Base-by-base conservation (phyloP, 1,284 basidiomycete genomes). In the Tylopilus orsonianus region DNA sequence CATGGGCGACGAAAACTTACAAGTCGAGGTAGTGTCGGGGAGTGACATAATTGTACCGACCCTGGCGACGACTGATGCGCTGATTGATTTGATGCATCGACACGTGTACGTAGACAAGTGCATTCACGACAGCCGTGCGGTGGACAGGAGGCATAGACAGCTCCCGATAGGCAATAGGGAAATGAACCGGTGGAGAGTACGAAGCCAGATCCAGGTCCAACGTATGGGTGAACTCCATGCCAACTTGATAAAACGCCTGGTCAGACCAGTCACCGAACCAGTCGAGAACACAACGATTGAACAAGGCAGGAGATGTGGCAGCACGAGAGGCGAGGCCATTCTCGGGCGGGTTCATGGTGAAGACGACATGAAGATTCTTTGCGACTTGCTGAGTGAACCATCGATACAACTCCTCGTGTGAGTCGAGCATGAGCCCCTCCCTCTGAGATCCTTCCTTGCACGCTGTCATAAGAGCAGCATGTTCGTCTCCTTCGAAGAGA, bases 261-360 rank as follows among this genome's bases (percentile, higher is more conserved):
- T 96, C 93, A 7, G 94, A 93, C 95, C 95, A 97, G 66, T 97
- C 93, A 33, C 95, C 94, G 59, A 97, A 97, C 95, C 95, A 97
- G 69, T 97, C 94, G 49, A 98, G 78, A 5, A 97, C 95, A 66
- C 95, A 98, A 73, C 95, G 87, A 72, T 98, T 98, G 83, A 98
- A 98, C 60, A 97, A 75, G 14, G 95, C 95, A 5, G 97, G 97
- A 1, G 95, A 98, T 0, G 97, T 98, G 1, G 97, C 96, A 8
- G 95, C 97, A 48, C 95, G 84, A 16, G 93, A 93, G 6, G 94
- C 95, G 14, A 98, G 79, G 5, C 94, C 95, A 50, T 95, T 94
- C 61, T 93, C 90, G 0, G 97, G 96, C 24, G 97, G 97, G 61
- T 99, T 99, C 97, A 99, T 99, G 4, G 97, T 98, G 71, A 98